Base-by-base conservation (phyloP, 2,329 filamentous ascomycete species). In the Arthroderma sp. region DNA sequence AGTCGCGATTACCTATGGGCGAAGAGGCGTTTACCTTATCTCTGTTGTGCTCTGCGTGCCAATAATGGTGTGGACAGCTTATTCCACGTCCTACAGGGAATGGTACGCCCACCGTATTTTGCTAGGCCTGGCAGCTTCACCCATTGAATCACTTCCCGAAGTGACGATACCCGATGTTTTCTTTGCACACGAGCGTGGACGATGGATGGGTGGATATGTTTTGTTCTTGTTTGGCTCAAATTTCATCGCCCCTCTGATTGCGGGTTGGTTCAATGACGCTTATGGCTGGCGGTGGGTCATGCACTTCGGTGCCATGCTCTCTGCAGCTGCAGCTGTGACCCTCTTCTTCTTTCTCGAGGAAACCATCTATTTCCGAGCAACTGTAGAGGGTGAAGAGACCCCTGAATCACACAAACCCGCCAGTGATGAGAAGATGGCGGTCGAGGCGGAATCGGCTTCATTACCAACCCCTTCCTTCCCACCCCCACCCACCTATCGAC, bases 311-410 rank as follows among this genome's bases (percentile, higher is more conserved):
- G 71, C 74, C 4, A 77, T 80, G 29, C 67, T 78, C 50, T 57
- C 62, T 3, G 72, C 59, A 1, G 57, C 70, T 1, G 64, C 60
- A 6, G 70, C 73, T 33, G 52, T 78, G 11, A 66, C 75, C 50
- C 58, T 73, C 1, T 77, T 76, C 60, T 72, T 79, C 52, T 70
- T 72, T 56, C 70, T 77, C 65, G 76, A 79, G 56, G 76, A 79
- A 56, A 77, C 75, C 4, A 78, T 74, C 54, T 77, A 71, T 54
- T 57, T 63, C 42, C 66, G 70, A 8, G 45, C 55, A 4, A 62
- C 61, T 5, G 43, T 59, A 41, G 60, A 62, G 38, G 62, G 56
- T 15, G 50, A 56, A 29, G 51, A 54, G 34, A 22, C 3, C 15
- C 15, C 15, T 22, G 15, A 22, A 22, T 22, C 15, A 22, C 15